These are phyloP conservation scores for Ambrosia hybrid DNA, from an alignment of 140 eudicot genomes.

Conservation along the genomic window DNA sequence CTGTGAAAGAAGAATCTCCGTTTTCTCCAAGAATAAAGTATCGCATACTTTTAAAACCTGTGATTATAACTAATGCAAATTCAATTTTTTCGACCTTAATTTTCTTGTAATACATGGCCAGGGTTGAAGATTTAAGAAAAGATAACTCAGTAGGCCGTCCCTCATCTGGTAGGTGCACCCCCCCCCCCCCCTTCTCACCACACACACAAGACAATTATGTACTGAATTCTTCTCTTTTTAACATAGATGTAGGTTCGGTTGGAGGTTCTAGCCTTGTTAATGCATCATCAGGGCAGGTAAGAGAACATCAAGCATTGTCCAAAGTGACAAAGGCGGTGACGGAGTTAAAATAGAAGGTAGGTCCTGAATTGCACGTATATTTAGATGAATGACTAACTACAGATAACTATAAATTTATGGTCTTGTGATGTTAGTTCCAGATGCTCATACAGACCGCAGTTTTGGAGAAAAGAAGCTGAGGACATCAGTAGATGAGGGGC, in stretches of 20 bases:
- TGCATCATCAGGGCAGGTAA: constrained; percentile 51
- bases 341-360: constrained; percentile 77
- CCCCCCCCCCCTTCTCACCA: neutral
- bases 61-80: constrained; percentile 17
- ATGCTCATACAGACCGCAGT: constrained; percentile 65
- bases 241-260: constrained; percentile 46
- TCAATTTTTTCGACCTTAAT: constrained; percentile 5
- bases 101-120: constrained; percentile 32
- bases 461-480: constrained; percentile 83
- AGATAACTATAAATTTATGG: neutral
- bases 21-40: constrained; percentile 74
- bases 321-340: constrained; percentile 47
- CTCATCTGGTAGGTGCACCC: constrained; percentile 53
- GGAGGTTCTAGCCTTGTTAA: constrained; percentile 47
- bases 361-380: constrained; percentile 8
- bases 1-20: constrained; percentile 68
- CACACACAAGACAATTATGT: neutral
- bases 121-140: neutral
- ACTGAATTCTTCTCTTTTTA: constrained; percentile 4
- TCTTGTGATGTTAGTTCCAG: constrained; percentile 19
- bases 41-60: neutral
- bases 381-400: neutral
- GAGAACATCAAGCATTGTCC: constrained; percentile 51
- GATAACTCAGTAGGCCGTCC: constrained; percentile 54
- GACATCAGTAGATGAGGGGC: constrained; percentile 68